Base-by-base conservation (phyloP, 768 basidiomycete genomes). In the Cystobasidiopsis lactophilus region DNA sequence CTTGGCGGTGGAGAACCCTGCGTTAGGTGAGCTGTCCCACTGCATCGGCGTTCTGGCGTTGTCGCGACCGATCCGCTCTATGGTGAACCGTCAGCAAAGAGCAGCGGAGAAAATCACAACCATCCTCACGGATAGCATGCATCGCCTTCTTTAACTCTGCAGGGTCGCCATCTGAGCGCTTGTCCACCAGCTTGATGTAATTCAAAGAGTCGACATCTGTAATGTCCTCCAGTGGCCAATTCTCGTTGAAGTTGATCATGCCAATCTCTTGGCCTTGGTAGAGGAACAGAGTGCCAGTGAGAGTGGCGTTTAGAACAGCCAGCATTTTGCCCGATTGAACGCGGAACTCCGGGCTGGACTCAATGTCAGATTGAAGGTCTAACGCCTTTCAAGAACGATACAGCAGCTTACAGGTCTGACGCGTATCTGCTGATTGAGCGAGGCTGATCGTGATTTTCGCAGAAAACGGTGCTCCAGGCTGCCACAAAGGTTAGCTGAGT, bases 241-340 rank as follows among this genome's bases (percentile, higher is more conserved):
- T 54, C 13, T 58, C 50, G 0, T 67, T 67, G 4, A 65, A 50
- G 51, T 69, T 69, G 57, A 71, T 74, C 63, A 79, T 66, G 0
- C 75, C 80, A 0, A 83, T 70, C 61, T 83, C 82, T 63, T 82
- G 27, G 5, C 80, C 81, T 66, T 83, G 79, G 62, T 77, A 83
- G 11, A 84, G 69, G 62, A 77, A 83, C 55, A 77, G 65, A 19
- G 80, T 80, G 5, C 81, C 80, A 7, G 71, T 68, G 39, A 78
- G 75, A 1, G 76, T 73, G 33, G 74, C 68, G 57, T 81, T 72
- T 33, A 80, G 64, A 51, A 79, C 68, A 1, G 76, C 73, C 19
- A 82, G 64, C 65, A 82, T 66, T 64, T 82, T 82, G 3, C 75
- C 77, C 5, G 76, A 77, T 16, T 71, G 62, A 0, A 69, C 64